Conservation (phyloP, 352 stramenopile genomes). For the Elongisporangium undulatum region DNA sequence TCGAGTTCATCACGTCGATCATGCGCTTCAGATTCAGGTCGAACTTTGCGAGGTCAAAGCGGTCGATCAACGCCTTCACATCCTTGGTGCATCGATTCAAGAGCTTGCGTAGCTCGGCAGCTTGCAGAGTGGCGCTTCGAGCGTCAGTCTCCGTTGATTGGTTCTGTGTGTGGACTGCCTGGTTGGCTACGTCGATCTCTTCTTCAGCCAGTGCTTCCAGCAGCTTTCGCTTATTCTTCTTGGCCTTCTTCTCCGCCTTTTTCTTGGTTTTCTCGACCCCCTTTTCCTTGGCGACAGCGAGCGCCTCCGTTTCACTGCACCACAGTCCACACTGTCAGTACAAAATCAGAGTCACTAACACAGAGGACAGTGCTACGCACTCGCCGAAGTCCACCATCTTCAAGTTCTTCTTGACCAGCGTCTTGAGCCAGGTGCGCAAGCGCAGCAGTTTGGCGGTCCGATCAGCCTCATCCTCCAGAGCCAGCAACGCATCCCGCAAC, state of each 20-base stretch:
- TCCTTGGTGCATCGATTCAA: constrained; percentile 22
- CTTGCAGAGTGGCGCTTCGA: constrained; percentile 1
- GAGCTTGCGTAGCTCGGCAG: constrained; percentile 21
- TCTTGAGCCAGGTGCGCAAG: background rate
- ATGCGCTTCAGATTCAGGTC: constrained; percentile 39
- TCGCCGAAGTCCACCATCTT: constrained; percentile 1
- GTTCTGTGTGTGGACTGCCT: background rate
- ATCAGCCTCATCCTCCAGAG: background rate
- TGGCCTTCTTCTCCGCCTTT: constrained; percentile 4
- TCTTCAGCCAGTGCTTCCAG: constrained; percentile 14
- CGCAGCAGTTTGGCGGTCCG: background rate
- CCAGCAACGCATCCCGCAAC: background rate
- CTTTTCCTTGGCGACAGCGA: constrained; percentile 7
- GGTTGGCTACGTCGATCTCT: constrained; percentile 2
- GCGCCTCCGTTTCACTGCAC: constrained; percentile 3
- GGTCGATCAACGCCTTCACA: constrained; percentile 27
- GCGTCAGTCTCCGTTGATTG: background rate
- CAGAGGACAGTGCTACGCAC: constrained; percentile 2
- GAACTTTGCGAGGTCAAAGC: constrained; percentile 34
- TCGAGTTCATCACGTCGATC: constrained; percentile 37
- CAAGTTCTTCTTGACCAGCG: background rate
- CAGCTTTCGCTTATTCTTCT: constrained; percentile 26
- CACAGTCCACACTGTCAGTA: background rate
- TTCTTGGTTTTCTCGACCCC: constrained; percentile 15
- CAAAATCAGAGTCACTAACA: background rate